A percentile compares a stretch with the other conserved stretches of the same genome.
These are phyloP conservation scores for Metarhizium anisopliae DNA, from an alignment of 2,329 filamentous ascomycete species.

Conservation along the genomic window DNA sequence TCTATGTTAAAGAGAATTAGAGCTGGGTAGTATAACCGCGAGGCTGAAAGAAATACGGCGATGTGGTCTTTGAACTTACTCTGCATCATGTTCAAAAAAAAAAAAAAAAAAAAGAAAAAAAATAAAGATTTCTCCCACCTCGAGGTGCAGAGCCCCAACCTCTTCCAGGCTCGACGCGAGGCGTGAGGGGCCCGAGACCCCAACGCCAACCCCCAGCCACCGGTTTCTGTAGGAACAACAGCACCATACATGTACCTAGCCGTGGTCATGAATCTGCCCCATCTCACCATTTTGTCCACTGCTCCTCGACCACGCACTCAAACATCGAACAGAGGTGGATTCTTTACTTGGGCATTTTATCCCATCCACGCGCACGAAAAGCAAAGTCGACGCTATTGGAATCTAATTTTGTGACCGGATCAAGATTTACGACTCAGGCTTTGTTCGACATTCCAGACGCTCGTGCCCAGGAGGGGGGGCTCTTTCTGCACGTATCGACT, in stretches of 20 bases:
- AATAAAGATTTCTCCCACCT: too few relatives aligned
- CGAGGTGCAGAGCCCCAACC: too few relatives aligned
- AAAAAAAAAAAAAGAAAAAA: too few relatives aligned
- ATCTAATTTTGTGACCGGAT: neutral
- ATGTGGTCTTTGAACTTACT: too few relatives aligned
- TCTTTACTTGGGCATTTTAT: neutral
- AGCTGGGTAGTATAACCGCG: too few relatives aligned
- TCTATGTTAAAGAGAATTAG: too few relatives aligned
- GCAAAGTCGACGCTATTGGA: neutral
- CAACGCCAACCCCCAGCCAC: conserved; percentile 14
- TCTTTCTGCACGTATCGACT: neutral
- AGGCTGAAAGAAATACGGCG: too few relatives aligned
- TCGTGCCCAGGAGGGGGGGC: neutral
- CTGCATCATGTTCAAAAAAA: too few relatives aligned
- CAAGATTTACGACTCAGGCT: neutral
- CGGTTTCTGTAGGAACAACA: conserved; percentile 21
- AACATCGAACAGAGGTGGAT: neutral
- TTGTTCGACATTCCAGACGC: neutral
- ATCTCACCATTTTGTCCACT: neutral
- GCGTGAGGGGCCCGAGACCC: neutral
- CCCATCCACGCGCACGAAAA: neutral
- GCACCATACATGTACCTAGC: neutral
- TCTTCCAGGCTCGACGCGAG: neutral
- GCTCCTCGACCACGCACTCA: neutral
- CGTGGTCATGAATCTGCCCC: neutral